These are phyloP conservation scores for Phytophthora fragariaefolia DNA, from an alignment of 352 stramenopile species.

Conservation along the genomic window DNA sequence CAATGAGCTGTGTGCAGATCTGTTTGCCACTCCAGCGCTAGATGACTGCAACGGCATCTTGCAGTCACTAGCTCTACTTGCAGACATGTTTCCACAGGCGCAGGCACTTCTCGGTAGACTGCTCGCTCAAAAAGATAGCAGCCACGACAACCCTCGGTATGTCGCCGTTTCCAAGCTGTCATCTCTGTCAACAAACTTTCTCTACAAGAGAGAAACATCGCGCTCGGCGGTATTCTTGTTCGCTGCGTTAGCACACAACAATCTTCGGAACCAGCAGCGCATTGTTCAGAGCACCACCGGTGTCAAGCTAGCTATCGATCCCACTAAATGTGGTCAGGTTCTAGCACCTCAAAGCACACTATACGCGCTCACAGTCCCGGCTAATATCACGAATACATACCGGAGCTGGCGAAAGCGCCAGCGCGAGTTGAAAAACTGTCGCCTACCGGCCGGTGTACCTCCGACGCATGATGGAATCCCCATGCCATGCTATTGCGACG, in stretches of 20 bases:
- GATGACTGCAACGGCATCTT: conserved; percentile 38
- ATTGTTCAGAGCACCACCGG: conserved; percentile 47
- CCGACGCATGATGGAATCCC: conserved; percentile 49
- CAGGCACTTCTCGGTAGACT: conserved; percentile 36
- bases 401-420: conserved; percentile 50
- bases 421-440: conserved; percentile 38
- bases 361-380: conserved; percentile 47
- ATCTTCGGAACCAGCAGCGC: conserved; percentile 47
- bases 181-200: conserved; percentile 28
- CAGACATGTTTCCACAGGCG: conserved; percentile 35
- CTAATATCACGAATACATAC: conserved; percentile 41
- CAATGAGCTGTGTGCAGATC: conserved; percentile 41
- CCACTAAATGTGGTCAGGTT: conserved; percentile 1
- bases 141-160: not conserved
- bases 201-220: conserved; percentile 48
- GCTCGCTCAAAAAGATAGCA: conserved; percentile 20
- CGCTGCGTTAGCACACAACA: conserved; percentile 40
- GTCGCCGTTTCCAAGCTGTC: conserved; percentile 22
- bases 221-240: conserved; percentile 35
- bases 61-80: conserved; percentile 41
- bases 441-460: conserved; percentile 45
- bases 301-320: conserved; percentile 26
- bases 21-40: conserved; percentile 26
- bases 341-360: conserved; percentile 18
- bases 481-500: conserved; percentile 57